phyloP scores from a whole-genome alignment of 106 monocot genomes.

The Ottelia alismoides region DNA sequence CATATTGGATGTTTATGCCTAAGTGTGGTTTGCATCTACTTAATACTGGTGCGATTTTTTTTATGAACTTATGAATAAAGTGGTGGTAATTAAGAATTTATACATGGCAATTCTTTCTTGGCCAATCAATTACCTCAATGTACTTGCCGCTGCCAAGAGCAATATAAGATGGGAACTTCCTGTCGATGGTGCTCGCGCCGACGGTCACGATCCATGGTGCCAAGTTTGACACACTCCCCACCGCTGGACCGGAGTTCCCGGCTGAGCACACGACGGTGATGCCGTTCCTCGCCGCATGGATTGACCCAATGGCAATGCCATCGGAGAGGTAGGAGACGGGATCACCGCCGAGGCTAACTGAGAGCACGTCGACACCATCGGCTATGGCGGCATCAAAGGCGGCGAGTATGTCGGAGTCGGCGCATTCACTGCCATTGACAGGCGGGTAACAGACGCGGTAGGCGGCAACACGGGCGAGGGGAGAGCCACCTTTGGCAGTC shows the following conservation, averaged over 20 bases:
- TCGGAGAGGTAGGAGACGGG: conserved; percentile 15
- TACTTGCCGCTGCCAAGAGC: conserved; percentile 33
- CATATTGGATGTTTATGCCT: neutral
- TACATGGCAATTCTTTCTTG: too few relatives aligned
- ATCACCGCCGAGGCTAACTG: conserved; percentile 52
- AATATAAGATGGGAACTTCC: conserved; percentile 31
- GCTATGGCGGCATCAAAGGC: conserved; percentile 76
- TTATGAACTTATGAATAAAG: too few relatives aligned
- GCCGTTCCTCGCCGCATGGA: conserved; percentile 42
- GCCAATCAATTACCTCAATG: neutral
- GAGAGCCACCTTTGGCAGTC: conserved; percentile 47
- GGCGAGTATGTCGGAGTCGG: conserved; percentile 75
- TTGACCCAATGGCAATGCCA: conserved; percentile 62
- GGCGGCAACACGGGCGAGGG: conserved; percentile 54
- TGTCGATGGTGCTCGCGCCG: conserved; percentile 81
- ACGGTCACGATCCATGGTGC: conserved; percentile 92
- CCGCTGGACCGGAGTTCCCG: conserved; percentile 64
- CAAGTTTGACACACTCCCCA: conserved; percentile 48
- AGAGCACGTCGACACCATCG: conserved; percentile 73
- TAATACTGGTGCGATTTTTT: neutral
- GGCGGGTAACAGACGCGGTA: conserved; percentile 95
- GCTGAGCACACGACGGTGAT: conserved; percentile 57
- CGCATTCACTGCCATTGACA: conserved; percentile 72
- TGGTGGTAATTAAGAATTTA: too few relatives aligned
- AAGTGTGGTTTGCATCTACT: neutral